These are phyloP conservation scores for Melampsora americana DNA, from an alignment of 1,284 basidiomycete genomes.

Conservation along the genomic window DNA sequence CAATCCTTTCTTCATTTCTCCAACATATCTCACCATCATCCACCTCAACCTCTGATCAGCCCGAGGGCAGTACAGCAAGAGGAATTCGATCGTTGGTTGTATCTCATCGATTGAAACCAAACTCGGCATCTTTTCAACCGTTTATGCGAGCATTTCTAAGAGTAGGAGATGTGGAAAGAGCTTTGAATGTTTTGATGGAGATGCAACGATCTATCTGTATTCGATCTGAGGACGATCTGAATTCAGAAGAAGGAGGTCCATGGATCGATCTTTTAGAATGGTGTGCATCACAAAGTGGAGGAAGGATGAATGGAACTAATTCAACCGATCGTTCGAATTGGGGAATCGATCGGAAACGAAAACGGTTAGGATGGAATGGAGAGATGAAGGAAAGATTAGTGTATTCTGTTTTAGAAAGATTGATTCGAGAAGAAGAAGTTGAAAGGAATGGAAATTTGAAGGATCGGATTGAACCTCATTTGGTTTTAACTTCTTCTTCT, in stretches of 20 bases:
- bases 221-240: background rate
- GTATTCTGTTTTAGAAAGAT: constrained; percentile 27
- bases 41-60: background rate
- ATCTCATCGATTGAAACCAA: constrained; percentile 18
- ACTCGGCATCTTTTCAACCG: constrained; percentile 37
- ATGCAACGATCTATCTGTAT: constrained; percentile 24
- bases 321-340: constrained; percentile 23
- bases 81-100: background rate
- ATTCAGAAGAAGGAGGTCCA: constrained; percentile 36
- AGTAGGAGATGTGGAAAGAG: constrained; percentile 32
- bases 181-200: constrained; percentile 29
- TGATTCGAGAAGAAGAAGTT: background rate
- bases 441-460: background rate
- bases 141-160: constrained; percentile 32
- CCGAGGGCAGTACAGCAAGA: background rate
- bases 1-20: constrained; percentile 30
- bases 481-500: background rate
- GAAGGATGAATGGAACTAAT: constrained; percentile 18
- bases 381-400: constrained; percentile 44
- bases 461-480: too few relatives aligned
- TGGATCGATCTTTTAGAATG: constrained; percentile 44
- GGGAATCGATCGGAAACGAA: constrained; percentile 30
- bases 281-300: constrained; percentile 34
- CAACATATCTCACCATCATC: constrained; percentile 15
- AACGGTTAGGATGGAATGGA: constrained; percentile 39